These are phyloP conservation scores for Styphnolobium japonicum DNA, from an alignment of 306 rosid species.

Conservation along the genomic window DNA sequence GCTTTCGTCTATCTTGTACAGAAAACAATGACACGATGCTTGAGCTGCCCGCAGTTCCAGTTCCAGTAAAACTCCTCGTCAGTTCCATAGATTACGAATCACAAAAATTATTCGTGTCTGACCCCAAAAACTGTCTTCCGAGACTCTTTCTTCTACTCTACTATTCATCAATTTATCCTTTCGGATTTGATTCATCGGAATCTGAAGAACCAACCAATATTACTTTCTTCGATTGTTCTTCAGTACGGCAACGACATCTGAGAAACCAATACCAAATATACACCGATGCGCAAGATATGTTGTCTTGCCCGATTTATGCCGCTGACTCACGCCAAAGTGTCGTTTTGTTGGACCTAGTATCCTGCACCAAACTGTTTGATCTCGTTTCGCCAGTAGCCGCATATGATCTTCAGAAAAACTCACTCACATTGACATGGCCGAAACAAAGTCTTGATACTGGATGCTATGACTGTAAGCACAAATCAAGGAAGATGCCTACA, in stretches of 20 bases:
- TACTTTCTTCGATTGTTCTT: slow-evolving; percentile 23
- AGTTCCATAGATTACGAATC: background rate
- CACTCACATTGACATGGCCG: background rate
- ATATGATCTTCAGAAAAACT: fast-evolving
- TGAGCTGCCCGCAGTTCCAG: background rate
- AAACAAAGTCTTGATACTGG: background rate
- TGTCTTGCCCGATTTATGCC: slow-evolving; percentile 1
- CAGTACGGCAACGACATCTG: background rate
- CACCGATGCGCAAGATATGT: background rate
- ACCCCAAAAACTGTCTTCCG: slow-evolving; percentile 7
- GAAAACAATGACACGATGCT: background rate
- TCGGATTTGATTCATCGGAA: too few species aligned
- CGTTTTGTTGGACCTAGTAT: background rate
- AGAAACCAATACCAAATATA: fast-evolving
- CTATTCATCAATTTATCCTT: slow-evolving; percentile 1
- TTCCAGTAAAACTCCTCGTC: background rate
- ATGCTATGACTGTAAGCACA: background rate
- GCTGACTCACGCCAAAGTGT: fast-evolving
- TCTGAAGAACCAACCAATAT: fast-evolving
- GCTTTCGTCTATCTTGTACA: background rate
- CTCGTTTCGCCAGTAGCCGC: fast-evolving
- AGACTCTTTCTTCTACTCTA: background rate
- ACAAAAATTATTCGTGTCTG: background rate
- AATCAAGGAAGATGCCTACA: background rate
- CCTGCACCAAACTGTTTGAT: background rate